Conservation (phyloP, 352 stramenopile genomes). For the Pythium periplocum region DNA sequence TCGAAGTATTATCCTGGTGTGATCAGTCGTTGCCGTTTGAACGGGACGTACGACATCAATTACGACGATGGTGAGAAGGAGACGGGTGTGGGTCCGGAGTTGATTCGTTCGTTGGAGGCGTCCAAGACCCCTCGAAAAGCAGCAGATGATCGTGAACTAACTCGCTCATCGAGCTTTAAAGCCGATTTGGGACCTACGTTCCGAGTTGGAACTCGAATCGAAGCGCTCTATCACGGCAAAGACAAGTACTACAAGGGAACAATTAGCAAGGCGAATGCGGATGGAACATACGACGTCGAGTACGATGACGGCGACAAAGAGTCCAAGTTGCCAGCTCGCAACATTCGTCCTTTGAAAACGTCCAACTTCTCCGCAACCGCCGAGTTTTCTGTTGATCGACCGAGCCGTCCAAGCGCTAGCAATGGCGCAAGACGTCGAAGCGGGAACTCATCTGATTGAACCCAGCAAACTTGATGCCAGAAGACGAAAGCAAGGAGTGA, state of each 20-base stretch:
- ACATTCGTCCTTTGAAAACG: slow-evolving; percentile 16
- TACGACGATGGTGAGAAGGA: slow-evolving; percentile 72
- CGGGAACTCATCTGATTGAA: slow-evolving; percentile 43
- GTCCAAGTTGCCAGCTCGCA: slow-evolving; percentile 16
- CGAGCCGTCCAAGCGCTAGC: slow-evolving; percentile 22
- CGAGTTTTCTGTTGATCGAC: slow-evolving; percentile 29
- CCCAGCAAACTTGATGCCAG: background rate
- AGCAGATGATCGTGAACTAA: slow-evolving; percentile 1
- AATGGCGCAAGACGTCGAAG: slow-evolving; percentile 31
- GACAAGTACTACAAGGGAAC: slow-evolving; percentile 45
- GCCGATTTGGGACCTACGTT: background rate
- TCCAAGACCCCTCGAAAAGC: slow-evolving; percentile 3
- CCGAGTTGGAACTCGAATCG: slow-evolving; percentile 5
- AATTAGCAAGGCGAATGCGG: slow-evolving; percentile 26
- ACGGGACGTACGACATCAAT: slow-evolving; percentile 64
- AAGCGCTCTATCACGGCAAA: slow-evolving; percentile 41
- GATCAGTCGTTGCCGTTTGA: slow-evolving; percentile 39
- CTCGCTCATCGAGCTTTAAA: background rate
- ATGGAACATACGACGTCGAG: slow-evolving; percentile 65
- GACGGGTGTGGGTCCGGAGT: slow-evolving; percentile 24
- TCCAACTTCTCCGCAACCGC: slow-evolving; percentile 22
- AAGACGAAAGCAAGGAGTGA: too few relatives aligned
- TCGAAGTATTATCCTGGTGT: slow-evolving; percentile 40
- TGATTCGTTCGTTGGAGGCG: slow-evolving; percentile 16
- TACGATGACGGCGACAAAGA: slow-evolving; percentile 80